Evolutionary conservation across 345 rosid species (phyloP).

Genomic region (Arabidopsis arenosa): DNA sequence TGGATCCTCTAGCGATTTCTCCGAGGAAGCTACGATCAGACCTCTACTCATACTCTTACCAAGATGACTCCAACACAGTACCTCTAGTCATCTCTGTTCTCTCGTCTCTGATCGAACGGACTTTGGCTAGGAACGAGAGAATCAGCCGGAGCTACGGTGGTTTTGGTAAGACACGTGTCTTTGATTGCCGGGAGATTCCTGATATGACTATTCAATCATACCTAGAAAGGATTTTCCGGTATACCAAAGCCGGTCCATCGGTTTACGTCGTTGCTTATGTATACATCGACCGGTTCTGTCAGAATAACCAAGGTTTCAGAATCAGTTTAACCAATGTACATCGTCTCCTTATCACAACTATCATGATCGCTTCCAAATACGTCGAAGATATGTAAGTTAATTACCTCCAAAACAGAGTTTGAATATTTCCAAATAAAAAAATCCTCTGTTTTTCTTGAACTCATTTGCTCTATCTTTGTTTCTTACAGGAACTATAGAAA

Average conservation of each 20-base stretch:
- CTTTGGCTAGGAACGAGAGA: constrained; percentile 74
- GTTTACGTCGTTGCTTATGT: constrained; percentile 89
- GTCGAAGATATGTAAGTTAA: constrained; percentile 85
- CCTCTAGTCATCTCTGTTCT: constrained; percentile 88
- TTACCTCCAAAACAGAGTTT: not conserved
- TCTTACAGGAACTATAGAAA: constrained; percentile 76
- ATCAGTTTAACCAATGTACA: constrained; percentile 74
- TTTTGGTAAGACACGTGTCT: constrained; percentile 53
- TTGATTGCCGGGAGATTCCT: constrained; percentile 75
- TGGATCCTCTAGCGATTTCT: constrained; percentile 59
- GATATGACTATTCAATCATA: constrained; percentile 85
- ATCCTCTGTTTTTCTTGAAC: not conserved
- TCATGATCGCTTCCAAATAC: constrained; percentile 93
- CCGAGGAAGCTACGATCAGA: constrained; percentile 89
- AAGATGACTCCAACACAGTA: constrained; percentile 54
- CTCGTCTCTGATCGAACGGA: constrained; percentile 78
- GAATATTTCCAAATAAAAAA: not conserved
- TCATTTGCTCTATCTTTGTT: not conserved
- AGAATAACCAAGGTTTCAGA: constrained; percentile 69
- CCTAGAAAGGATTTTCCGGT: constrained; percentile 83
- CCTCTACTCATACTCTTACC: constrained; percentile 70
- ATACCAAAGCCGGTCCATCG: constrained; percentile 83
- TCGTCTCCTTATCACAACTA: constrained; percentile 77
- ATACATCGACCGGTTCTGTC: constrained; percentile 87
- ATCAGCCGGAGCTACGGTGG: constrained; percentile 55